A percentile compares a stretch with the other conserved stretches of the same genome.
Conservation (phyloP, 768 basidiomycete species). For the Leccinum ochraceum region DNA sequence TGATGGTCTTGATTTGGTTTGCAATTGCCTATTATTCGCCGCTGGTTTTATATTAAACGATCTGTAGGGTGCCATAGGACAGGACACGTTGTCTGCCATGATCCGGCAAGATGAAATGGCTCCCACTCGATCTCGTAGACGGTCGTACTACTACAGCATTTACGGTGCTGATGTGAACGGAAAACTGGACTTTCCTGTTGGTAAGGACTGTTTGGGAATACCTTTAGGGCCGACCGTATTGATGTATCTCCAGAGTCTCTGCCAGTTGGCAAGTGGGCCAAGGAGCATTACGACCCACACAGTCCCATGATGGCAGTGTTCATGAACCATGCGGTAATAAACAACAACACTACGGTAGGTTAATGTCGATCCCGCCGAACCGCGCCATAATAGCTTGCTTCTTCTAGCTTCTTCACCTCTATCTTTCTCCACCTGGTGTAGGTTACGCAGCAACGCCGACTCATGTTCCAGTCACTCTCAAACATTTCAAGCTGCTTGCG, state of each 20-base stretch:
- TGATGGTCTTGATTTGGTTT: conserved; percentile 30
- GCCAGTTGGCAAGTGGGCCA: conserved; percentile 62
- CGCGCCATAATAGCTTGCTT: background rate
- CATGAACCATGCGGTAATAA: conserved; percentile 73
- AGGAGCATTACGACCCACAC: conserved; percentile 52
- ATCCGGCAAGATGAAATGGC: conserved; percentile 72
- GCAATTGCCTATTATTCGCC: conserved; percentile 3
- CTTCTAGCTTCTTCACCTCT: conserved; percentile 49
- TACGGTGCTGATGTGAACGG: conserved; percentile 41
- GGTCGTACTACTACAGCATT: conserved; percentile 49
- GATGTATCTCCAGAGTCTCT: conserved; percentile 46
- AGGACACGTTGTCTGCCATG: conserved; percentile 72
- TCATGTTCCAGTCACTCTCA: conserved; percentile 69
- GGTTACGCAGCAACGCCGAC: conserved; percentile 21
- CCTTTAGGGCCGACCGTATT: background rate
- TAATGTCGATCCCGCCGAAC: background rate
- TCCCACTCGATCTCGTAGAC: conserved; percentile 56
- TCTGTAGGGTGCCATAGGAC: conserved; percentile 63
- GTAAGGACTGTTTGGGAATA: conserved; percentile 33
- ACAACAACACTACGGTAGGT: conserved; percentile 49
- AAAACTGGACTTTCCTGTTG: conserved; percentile 59
- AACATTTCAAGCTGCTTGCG: conserved; percentile 76
- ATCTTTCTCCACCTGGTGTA: conserved; percentile 34
- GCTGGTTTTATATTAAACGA: conserved; percentile 9
- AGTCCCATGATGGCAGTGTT: conserved; percentile 65